Evolutionary conservation across 1,139 yeast genomes (phyloP), one percentile per base, ranked within the genome.

Genomic region (Debaryomyces udenii): DNA sequence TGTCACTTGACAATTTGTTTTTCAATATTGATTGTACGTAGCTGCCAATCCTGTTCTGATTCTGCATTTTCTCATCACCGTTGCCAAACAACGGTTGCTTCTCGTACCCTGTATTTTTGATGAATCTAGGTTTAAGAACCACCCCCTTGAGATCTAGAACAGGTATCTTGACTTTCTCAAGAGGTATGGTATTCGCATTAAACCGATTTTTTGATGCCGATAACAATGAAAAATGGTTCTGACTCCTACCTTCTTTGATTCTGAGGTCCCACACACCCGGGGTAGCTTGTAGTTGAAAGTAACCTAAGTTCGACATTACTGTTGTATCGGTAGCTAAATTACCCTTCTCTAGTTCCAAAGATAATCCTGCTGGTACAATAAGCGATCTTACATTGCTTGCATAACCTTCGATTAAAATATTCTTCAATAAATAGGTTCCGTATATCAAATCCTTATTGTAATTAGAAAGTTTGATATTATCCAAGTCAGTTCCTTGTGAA

Each of bases 241-340:
- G 31, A 27, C 47, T 68, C 11, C 61, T 57, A 0, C 80, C 77
- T 1, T 62, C 57, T 44, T 74, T 72, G 7, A 80, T 55, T 3
- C 58, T 53, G 13, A 88, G 56, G 1, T 64, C 57, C 83, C 87
- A 86, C 2, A 70, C 41, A 0, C 96, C 96, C 0, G 93, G 93
- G 35, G 66, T 69, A 0, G 84, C 81, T 46, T 78, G 78, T 35
- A 89, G 64, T 59, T 89, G 96, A 45, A 85, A 72, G 60, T 89
- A 89, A 0, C 96, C 96, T 40, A 81, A 62, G 40, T 82, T 80
- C 0, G 86, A 75, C 91, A 88, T 82, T 3, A 87, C 80, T 34
- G 65, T 68, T 0, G 96, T 85, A 49, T 85, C 89, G 1, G 32
- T 44, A 5, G 27, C 13, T 6, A 15, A 22, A 5, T 43, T 36